Evolutionary conservation across 495 filamentous ascomycete species (phyloP).

Genomic region (Xylaria scruposa): DNA sequence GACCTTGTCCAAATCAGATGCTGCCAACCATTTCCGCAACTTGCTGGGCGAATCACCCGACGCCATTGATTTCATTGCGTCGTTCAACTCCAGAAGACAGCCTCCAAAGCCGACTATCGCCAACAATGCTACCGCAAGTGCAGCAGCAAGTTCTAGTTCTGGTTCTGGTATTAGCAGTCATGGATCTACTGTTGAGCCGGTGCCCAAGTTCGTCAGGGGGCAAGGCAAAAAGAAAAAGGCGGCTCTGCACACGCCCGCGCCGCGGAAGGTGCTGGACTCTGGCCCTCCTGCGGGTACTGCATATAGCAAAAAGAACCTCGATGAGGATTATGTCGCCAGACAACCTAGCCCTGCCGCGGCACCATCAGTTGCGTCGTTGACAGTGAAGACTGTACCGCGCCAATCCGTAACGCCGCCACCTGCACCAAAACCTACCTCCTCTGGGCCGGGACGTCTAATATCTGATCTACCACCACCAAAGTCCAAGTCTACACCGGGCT

Average conservation of each 20-base stretch:
- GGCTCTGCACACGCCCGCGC: slow-evolving; percentile 65
- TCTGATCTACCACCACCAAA: slow-evolving; percentile 76
- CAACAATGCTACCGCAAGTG: background rate
- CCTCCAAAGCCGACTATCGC: slow-evolving; percentile 40
- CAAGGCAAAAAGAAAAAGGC: slow-evolving; percentile 64
- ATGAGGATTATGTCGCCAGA: slow-evolving; percentile 48
- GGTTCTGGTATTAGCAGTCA: background rate
- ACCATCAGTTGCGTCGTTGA: slow-evolving; percentile 44
- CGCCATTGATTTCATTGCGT: slow-evolving; percentile 88
- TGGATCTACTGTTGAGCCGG: slow-evolving; percentile 39
- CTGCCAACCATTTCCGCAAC: slow-evolving; percentile 83
- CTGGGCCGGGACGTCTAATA: slow-evolving; percentile 75
- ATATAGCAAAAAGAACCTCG: slow-evolving; percentile 52
- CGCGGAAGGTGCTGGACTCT: slow-evolving; percentile 66
- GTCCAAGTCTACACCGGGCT: slow-evolving; percentile 61
- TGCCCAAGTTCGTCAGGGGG: slow-evolving; percentile 38
- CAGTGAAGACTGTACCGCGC: slow-evolving; percentile 33
- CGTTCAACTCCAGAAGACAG: slow-evolving; percentile 79
- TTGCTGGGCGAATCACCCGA: slow-evolving; percentile 86
- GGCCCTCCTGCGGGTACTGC: slow-evolving; percentile 44
- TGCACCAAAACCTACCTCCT: slow-evolving; percentile 66
- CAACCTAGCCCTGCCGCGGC: slow-evolving; percentile 44
- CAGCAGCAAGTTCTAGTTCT: background rate
- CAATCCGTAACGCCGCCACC: slow-evolving; percentile 43
- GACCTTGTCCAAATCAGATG: slow-evolving; percentile 70